Base-by-base conservation (phyloP, 805 yeast genomes). In the Candida nonsorbophila region DNA sequence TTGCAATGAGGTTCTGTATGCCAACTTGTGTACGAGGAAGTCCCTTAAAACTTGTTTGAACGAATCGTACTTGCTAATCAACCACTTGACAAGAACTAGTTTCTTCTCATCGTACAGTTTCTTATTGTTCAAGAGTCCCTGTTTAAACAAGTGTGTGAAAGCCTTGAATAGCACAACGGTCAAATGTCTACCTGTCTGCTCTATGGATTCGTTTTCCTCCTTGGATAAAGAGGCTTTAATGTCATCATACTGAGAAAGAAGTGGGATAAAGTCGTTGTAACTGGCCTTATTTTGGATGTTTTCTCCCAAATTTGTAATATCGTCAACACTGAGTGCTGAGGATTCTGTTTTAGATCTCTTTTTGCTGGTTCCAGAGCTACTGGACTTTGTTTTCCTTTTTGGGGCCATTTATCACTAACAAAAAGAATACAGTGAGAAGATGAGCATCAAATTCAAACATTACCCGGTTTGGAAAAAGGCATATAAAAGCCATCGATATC, bases 71-170 rank as follows among this genome's bases (percentile, higher is more conserved):
- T 71, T 67, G 27, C 71, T 67, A 32, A 63, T 62, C 21, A 84
- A 51, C 90, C 94, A 84, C 40, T 67, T 63, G 19, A 69, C 69
- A n/a, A 79, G 69, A 6, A 67, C 42, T 11, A 58, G 53, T 36
- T 67, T 66, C 32, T 72, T 69, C 20, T 69, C 77, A 24, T 67
- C 67, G 5, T 51, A 37, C 3, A 45, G 45, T 24, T 51, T 55
- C 9, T 54, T 51, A 15, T 43, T 44, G 38, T 49, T 53, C 22
- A 80, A 47, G 12, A 53, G 47, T 0, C 68, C 69, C 4, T 62
- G 52, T 25, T 62, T 53, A 21, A 73, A 55, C 16, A 79, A 49
- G 20, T 54, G 47, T 32, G 70, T 72, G 47, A 80, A 82, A 7
- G 67, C 46, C 38, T 67, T 59, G 37, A 54, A 60, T 22, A 80